phyloP scores from a whole-genome alignment of 306 rosid genomes.

The Quercus bicolor region DNA sequence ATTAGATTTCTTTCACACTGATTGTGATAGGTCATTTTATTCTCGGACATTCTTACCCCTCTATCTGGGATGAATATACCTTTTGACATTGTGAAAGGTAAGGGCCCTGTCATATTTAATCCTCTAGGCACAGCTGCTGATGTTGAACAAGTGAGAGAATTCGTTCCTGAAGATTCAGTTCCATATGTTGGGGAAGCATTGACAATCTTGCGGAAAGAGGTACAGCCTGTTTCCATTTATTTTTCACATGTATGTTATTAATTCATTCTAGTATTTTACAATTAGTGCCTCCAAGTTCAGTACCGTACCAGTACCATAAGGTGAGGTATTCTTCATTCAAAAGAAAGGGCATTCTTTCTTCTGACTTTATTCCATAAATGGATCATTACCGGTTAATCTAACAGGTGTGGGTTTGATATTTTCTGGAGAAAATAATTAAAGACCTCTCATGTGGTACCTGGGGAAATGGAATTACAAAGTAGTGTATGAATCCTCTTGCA shows the following conservation, averaged over 20 bases:
- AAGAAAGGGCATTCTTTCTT: neutral
- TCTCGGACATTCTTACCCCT: conserved; percentile 96
- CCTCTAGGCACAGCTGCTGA: conserved; percentile 61
- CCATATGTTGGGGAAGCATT: conserved; percentile 97
- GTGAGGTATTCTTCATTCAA: conserved; percentile 4
- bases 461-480: neutral
- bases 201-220: conserved; percentile 83
- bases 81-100: conserved; percentile 95
- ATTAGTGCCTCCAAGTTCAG: neutral
- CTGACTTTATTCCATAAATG: neutral
- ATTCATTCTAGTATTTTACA: conserved; percentile 11
- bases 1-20: conserved; percentile 15
- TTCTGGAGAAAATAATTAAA: neutral
- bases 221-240: conserved; percentile 14
- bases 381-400: neutral
- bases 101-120: conserved; percentile 84
- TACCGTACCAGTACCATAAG: neutral
- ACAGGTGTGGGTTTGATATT: conserved; percentile 9
- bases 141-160: conserved; percentile 76
- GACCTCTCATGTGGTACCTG: neutral
- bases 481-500: neutral
- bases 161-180: conserved; percentile 90
- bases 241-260: conserved; percentile 4
- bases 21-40: conserved; percentile 75
- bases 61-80: conserved; percentile 98